Base-by-base conservation (phyloP, 768 basidiomycete genomes). In the Bullera alba region DNA sequence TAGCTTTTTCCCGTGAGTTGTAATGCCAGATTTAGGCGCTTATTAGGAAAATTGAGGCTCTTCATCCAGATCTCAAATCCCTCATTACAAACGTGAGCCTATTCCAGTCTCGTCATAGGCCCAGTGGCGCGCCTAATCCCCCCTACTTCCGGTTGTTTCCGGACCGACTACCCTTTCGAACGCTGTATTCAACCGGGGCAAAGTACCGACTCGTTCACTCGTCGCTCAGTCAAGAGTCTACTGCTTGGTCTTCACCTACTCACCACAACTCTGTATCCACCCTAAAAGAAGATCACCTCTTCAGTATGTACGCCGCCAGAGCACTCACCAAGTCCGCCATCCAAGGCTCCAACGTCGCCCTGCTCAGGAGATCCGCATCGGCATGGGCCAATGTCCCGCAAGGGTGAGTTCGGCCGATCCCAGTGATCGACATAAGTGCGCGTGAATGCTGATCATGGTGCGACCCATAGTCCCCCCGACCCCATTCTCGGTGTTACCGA, bases 401-500 rank as follows among this genome's bases (percentile, higher is more conserved):
- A 29, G 66, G 66, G 66, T 68, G 41, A 63, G 66, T 60, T 25
- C 22, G 29, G 14, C 25, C 37, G 12, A 10, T 21, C 8, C 10
- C 19, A 39, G 39, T 46, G 12, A 21, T 7, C 17, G n/a, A 7
- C 25, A 38, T 3, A 22, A 16, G 25, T 43, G 42, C 19, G 7
- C n/a, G 4, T 23, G 15, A 21, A 8, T 14, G 50, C 45, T 50
- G n/a, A 45, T 32, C n/a, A 46, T 32, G 45, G 32, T 48, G 46
- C 42, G 34, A 19, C 16, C 14, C 22, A 27, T 43, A 70, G 68
- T 32, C 68, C 68, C n/a, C 63, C 68, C 28, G 68, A 70, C 49
- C 57, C 68, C 26, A 70, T 70, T 52, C 63, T 70, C 42, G 72
- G 74, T 60, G 70, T 99, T 42, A 85, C 87, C 25, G 93, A 96